Evolutionary conservation across 2,329 filamentous ascomycete genomes (phyloP).

Genomic region (Dactylellina cionopaga): DNA sequence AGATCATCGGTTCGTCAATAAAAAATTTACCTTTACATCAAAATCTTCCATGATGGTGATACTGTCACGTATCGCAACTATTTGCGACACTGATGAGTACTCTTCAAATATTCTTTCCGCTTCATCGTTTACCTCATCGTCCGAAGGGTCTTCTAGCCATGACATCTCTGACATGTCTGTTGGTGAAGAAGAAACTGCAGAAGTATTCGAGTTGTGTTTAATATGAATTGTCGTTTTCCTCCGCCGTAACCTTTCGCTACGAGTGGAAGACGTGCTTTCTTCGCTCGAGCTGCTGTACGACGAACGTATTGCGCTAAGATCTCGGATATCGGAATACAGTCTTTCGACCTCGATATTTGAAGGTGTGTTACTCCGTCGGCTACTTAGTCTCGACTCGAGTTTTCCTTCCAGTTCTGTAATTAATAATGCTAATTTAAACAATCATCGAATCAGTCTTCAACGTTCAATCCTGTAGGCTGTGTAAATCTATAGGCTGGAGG

Average conservation of each 20-base stretch:
- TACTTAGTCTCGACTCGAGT: neutral
- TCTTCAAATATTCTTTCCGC: constrained; percentile 47
- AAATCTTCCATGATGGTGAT: constrained; percentile 24
- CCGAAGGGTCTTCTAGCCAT: constrained; percentile 45
- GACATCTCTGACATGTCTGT: constrained; percentile 39
- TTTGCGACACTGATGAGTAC: constrained; percentile 10
- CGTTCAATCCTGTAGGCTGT: constrained; percentile 2
- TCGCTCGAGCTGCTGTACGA: constrained; percentile 44
- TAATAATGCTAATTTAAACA: no score
- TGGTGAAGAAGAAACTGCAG: constrained; percentile 11
- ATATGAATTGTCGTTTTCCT: constrained; percentile 41
- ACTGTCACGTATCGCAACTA: constrained; percentile 11
- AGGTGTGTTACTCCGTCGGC: constrained; percentile 14
- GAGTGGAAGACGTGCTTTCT: constrained; percentile 35
- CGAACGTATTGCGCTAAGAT: constrained; percentile 24
- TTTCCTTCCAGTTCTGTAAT: constrained; percentile 17
- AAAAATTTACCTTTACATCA: constrained; percentile 30
- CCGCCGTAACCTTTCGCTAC: constrained; percentile 23
- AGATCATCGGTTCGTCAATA: neutral
- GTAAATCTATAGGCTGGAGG: constrained; percentile 4
- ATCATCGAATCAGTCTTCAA: no score
- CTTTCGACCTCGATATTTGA: constrained; percentile 32
- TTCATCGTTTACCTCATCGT: constrained; percentile 48
- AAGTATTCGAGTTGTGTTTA: constrained; percentile 30
- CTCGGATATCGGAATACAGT: constrained; percentile 47